Evolutionary conservation across 2,329 filamentous ascomycete genomes (phyloP).

Genomic region (Fusarium tanahbumbuense): DNA sequence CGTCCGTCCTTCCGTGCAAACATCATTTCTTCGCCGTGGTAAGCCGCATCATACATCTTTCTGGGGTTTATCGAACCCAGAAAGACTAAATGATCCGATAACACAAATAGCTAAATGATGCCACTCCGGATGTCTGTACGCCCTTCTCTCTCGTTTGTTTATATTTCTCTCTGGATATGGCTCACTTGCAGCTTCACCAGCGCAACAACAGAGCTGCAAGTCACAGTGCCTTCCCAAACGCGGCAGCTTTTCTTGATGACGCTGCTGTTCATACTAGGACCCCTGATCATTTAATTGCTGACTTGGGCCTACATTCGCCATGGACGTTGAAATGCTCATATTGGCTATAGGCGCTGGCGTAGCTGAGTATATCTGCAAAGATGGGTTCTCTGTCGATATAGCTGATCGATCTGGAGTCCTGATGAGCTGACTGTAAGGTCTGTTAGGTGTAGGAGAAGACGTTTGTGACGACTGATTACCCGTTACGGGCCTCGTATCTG

Average conservation of each 20-base stretch:
- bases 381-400: conserved; percentile 31
- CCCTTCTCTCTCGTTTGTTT: neutral
- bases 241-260: conserved; percentile 11
- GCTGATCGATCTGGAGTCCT: conserved; percentile 15
- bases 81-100: conserved; percentile 1
- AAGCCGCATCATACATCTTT: neutral
- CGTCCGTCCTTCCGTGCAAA: conserved; percentile 17
- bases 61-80: neutral
- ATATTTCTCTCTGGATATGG: conserved; percentile 38
- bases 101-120: neutral
- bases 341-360: conserved; percentile 2
- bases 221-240: conserved; percentile 37
- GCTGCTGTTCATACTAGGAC: conserved; percentile 44
- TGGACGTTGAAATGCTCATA: conserved; percentile 3
- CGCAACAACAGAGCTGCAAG: conserved; percentile 23
- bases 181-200: conserved; percentile 32
- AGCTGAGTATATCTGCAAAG: conserved; percentile 20
- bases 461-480: conserved; percentile 3
- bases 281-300: conserved; percentile 37
- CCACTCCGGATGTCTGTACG: neutral
- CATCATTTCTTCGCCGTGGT: conserved; percentile 3
- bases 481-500: conserved; percentile 9
- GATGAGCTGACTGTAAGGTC: conserved; percentile 6
- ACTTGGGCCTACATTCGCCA: conserved; percentile 29
- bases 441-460: neutral